A percentile compares a stretch with the other conserved stretches of the same genome.
Evolutionary conservation across 768 basidiomycete species (phyloP).

Genomic region (Favolaschia claudopus): DNA sequence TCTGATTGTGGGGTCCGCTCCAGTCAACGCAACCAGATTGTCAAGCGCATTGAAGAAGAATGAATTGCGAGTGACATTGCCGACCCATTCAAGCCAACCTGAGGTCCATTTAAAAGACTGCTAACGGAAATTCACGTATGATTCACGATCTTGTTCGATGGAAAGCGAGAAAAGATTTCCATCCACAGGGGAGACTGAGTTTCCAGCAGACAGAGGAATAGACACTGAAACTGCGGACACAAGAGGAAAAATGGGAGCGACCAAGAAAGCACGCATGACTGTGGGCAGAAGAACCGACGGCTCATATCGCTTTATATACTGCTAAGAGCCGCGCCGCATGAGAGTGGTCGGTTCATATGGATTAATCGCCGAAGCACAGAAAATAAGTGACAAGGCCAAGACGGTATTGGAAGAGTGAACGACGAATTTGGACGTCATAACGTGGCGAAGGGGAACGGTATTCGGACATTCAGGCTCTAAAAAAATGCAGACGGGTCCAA

Average conservation of each 20-base stretch:
- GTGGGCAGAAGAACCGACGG: no score
- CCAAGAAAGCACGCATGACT: not conserved
- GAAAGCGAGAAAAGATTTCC: constrained; percentile 68
- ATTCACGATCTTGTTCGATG: constrained; percentile 66
- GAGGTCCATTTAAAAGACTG: not conserved
- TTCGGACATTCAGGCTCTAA: no score
- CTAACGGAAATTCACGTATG: not conserved
- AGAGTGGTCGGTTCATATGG: no score
- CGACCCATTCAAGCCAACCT: constrained; percentile 71
- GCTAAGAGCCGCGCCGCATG: no score
- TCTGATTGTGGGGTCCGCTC: constrained; percentile 61
- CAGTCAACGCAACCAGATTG: constrained; percentile 61
- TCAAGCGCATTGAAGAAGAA: constrained; percentile 69
- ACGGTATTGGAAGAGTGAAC: no score
- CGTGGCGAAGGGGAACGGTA: no score
- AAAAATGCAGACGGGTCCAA: no score
- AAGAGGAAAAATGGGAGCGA: constrained; percentile 9
- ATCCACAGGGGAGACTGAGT: constrained; percentile 43
- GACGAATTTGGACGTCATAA: no score
- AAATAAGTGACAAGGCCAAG: not conserved
- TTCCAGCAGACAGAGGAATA: constrained; percentile 48
- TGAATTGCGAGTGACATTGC: constrained; percentile 56
- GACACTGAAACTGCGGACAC: constrained; percentile 40
- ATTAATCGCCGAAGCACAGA: no score
- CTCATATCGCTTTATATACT: no score